Conservation (phyloP, 106 monocot species). For the Phalaenopsis equestris region DNA sequence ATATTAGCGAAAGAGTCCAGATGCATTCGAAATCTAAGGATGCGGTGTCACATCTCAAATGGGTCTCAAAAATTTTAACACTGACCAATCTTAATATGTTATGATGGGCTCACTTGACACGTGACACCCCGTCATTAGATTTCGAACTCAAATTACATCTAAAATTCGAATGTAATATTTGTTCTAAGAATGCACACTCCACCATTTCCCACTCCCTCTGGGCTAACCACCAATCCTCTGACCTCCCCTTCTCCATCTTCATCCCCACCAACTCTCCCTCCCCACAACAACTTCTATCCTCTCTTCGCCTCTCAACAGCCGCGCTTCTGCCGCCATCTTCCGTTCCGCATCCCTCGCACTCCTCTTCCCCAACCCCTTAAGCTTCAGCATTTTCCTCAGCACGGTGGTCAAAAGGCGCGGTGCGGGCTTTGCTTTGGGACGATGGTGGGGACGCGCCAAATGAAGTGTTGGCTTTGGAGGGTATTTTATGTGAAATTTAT, state of each 20-base stretch:
- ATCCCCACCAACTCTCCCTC: conserved; percentile 7
- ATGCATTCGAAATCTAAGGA: too few relatives aligned
- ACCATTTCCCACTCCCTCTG: conserved; percentile 9
- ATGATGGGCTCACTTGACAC: too few relatives aligned
- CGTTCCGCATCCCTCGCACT: conserved; percentile 9
- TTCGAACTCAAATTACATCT: too few relatives aligned
- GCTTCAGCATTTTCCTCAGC: conserved; percentile 19
- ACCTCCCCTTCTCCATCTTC: conserved; percentile 19
- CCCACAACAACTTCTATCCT: conserved; percentile 20
- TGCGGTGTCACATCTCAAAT: too few relatives aligned
- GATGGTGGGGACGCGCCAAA: conserved; percentile 11
- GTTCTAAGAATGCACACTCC: too few relatives aligned
- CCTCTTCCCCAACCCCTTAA: conserved; percentile 19
- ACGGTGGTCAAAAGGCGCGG: conserved; percentile 18
- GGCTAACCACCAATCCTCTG: conserved; percentile 34
- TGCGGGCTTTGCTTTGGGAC: conserved; percentile 22
- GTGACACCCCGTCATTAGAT: too few relatives aligned
- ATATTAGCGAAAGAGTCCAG: too few relatives aligned
- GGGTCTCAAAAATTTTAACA: too few relatives aligned
- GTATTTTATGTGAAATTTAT: neutral
- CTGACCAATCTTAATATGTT: too few relatives aligned
- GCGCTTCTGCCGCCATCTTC: conserved; percentile 11
- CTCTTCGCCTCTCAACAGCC: conserved; percentile 29
- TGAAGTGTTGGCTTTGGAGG: conserved; percentile 11
- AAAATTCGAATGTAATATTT: too few relatives aligned